A percentile compares a stretch with the other conserved stretches of the same genome.
Conservation (phyloP, 345 rosid species). For the Citrus australasica region DNA sequence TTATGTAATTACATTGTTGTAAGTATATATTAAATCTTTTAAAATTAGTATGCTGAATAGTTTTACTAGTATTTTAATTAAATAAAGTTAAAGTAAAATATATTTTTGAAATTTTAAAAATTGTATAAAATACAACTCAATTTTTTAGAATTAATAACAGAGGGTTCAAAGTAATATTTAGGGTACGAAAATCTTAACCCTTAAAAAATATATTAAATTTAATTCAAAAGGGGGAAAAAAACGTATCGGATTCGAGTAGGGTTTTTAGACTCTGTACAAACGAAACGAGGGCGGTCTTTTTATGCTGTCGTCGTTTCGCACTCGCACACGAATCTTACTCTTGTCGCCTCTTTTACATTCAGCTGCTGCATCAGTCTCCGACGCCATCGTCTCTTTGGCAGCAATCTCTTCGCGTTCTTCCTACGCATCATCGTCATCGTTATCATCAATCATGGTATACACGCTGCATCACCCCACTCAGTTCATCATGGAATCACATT, state of each 20-base stretch:
- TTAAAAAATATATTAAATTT: too few species aligned
- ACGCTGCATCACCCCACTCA: not conserved
- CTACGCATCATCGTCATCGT: not conserved
- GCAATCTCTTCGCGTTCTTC: conserved; percentile 5
- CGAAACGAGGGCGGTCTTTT: not conserved
- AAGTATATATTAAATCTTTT: too few species aligned
- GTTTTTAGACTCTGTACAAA: not conserved
- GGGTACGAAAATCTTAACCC: too few species aligned
- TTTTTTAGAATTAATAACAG: too few species aligned
- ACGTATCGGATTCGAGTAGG: not conserved
- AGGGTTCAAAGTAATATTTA: too few species aligned
- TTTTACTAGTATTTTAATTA: too few species aligned
- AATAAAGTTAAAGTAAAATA: too few species aligned
- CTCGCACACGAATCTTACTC: not conserved
- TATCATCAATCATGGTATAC: conserved; percentile 2
- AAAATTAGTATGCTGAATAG: too few species aligned
- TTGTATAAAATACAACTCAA: too few species aligned
- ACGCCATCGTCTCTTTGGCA: not conserved
- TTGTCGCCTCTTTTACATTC: not conserved
- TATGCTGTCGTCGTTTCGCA: conserved; percentile 3
- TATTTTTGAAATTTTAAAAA: too few species aligned
- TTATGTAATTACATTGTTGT: too few species aligned
- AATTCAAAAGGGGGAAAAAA: too few species aligned
- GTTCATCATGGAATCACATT: not conserved
- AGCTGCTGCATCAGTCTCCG: not conserved